Evolutionary conservation across 2,329 filamentous ascomycete species (phyloP).

Genomic region (Seiridium unicorne): DNA sequence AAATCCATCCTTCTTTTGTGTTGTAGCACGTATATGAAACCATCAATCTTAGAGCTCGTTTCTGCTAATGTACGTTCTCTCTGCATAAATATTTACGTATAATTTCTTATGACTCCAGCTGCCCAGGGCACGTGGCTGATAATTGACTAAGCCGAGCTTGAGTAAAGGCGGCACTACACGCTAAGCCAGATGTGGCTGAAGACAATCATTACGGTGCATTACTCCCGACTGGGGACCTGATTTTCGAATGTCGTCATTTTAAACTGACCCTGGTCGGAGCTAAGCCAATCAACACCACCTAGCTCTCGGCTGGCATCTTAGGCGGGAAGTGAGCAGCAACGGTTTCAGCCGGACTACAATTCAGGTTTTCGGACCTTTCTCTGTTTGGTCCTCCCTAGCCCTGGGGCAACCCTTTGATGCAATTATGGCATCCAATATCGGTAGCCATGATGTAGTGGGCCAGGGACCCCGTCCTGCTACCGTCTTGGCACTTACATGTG

Average conservation of each 20-base stretch:
- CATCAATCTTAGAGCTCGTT: no score
- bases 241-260: conserved; percentile 7
- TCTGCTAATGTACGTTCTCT: no score
- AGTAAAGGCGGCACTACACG: no score
- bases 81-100: no score
- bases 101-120: no score
- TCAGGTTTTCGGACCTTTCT: conserved; percentile 1
- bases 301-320: not conserved
- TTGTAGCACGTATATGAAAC: no score
- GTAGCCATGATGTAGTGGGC: conserved; percentile 7
- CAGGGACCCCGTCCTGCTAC: not conserved
- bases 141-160: no score
- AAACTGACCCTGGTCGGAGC: not conserved
- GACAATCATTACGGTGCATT: not conserved
- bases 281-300: conserved; percentile 4
- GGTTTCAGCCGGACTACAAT: not conserved
- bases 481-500: not conserved
- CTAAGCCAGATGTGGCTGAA: no score
- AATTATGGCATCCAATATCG: not conserved
- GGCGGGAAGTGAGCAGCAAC: conserved; percentile 3
- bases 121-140: no score
- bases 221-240: not conserved
- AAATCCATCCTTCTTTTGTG: no score
- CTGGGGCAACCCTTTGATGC: not conserved
- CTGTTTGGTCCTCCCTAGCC: not conserved